These are phyloP conservation scores for Guadua angustifolia DNA, from an alignment of 176 grass and related monocot genomes.

Conservation along the genomic window DNA sequence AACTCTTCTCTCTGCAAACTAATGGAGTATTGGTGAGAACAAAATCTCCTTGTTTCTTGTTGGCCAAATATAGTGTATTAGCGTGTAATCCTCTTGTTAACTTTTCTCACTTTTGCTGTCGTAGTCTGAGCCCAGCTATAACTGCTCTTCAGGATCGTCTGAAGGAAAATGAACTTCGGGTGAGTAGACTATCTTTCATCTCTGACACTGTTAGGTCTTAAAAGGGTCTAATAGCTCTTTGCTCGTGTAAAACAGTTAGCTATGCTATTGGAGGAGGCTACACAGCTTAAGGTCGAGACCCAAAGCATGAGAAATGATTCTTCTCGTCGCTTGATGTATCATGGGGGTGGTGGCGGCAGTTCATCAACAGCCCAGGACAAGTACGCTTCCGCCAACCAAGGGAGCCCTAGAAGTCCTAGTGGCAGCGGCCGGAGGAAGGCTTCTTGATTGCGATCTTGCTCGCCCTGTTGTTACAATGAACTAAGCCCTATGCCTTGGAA, in stretches of 20 bases:
- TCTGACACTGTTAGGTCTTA: background rate
- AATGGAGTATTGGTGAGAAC: slow-evolving; percentile 87
- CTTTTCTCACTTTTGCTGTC: slow-evolving; percentile 32
- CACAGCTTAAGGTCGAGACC: slow-evolving; percentile 57
- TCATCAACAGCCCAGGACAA: slow-evolving; percentile 36
- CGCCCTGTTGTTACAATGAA: background rate
- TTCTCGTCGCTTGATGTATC: slow-evolving; percentile 46
- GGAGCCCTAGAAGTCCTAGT: slow-evolving; percentile 41
- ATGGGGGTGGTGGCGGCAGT: slow-evolving; percentile 37
- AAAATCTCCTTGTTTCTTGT: slow-evolving; percentile 3
- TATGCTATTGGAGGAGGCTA: slow-evolving; percentile 62
- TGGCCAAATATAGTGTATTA: slow-evolving; percentile 19
- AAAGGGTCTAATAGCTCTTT: slow-evolving; percentile 29
- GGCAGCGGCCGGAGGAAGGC: slow-evolving; percentile 52
- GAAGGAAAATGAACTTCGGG: slow-evolving; percentile 93
- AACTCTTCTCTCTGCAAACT: slow-evolving; percentile 94
- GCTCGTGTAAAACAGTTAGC: slow-evolving; percentile 46
- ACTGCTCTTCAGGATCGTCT: slow-evolving; percentile 71
- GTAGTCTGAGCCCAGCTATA: slow-evolving; percentile 85
- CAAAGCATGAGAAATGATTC: slow-evolving; percentile 39
- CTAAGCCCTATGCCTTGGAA: no score
- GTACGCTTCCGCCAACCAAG: slow-evolving; percentile 40
- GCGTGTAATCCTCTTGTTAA: slow-evolving; percentile 23
- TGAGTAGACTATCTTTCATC: slow-evolving; percentile 50
- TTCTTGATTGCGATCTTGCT: slow-evolving; percentile 33